Conservation (phyloP, 768 basidiomycete genomes). For the Clathrus columnatus region DNA sequence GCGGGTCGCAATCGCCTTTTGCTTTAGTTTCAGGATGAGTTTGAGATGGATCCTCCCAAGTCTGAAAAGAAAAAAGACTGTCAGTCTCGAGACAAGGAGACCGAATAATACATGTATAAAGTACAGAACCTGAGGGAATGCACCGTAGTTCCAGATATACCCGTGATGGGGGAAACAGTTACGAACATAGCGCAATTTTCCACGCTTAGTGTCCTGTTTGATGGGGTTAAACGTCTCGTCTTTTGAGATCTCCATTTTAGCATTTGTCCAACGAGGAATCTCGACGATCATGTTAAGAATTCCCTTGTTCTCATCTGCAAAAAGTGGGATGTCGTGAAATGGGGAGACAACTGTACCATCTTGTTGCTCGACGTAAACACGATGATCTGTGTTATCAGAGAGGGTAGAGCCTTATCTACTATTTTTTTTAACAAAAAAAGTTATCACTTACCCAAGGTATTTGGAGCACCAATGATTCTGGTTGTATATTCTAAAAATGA, state of each 20-base stretch:
- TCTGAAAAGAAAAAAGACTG: conserved; percentile 55
- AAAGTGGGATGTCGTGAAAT: conserved; percentile 97
- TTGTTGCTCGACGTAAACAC: conserved; percentile 88
- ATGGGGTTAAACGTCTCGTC: conserved; percentile 99
- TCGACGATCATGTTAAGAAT: conserved; percentile 99
- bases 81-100: background rate
- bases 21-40: conserved; percentile 96
- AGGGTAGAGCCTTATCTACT: no score
- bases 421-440: conserved; percentile 15
- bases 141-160: conserved; percentile 99
- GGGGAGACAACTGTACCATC: conserved; percentile 66
- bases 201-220: conserved; percentile 98
- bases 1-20: conserved; percentile 97
- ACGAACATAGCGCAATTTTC: conserved; percentile 91
- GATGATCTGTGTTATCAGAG: conserved; percentile 57
- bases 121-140: conserved; percentile 99
- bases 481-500: conserved; percentile 49
- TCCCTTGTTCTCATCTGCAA: conserved; percentile 89
- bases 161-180: conserved; percentile 99
- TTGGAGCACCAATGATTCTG: conserved; percentile 77
- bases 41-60: conserved; percentile 91
- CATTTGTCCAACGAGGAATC: conserved; percentile 99
- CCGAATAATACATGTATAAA: background rate
- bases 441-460: conserved; percentile 74
- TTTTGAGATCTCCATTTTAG: conserved; percentile 99